These are phyloP conservation scores for Teratosphaeria zuluensis DNA, from an alignment of 2,329 filamentous ascomycete species.

Conservation along the genomic window DNA sequence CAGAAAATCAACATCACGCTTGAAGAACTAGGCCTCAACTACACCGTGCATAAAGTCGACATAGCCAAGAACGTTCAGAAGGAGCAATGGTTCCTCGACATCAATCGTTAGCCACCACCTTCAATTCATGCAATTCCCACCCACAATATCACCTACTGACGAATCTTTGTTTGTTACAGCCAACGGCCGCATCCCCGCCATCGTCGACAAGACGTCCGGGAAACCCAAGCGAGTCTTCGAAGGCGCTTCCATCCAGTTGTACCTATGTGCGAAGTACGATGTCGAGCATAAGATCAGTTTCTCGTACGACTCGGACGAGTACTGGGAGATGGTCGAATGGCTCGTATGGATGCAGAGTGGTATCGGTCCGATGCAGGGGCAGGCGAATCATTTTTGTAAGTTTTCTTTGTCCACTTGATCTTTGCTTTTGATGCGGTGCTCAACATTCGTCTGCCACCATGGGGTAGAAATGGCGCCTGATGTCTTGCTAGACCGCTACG, in stretches of 20 bases:
- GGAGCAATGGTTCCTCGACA: constrained; percentile 34
- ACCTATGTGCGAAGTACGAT: constrained; percentile 37
- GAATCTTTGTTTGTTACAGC: constrained; percentile 12
- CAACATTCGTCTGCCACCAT: no score
- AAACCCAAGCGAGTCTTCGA: constrained; percentile 30
- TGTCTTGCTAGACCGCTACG: constrained; percentile 32
- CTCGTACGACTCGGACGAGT: constrained; percentile 29
- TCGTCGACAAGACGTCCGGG: constrained; percentile 29
- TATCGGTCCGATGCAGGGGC: constrained; percentile 33
- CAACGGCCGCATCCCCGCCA: constrained; percentile 40
- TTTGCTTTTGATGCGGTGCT: no score
- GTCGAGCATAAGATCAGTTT: constrained; percentile 32
- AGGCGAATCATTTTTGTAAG: constrained; percentile 38
- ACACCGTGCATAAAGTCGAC: constrained; percentile 29
- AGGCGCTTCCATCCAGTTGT: constrained; percentile 37
- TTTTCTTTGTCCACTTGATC: background rate
- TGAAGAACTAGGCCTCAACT: constrained; percentile 25
- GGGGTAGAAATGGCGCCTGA: no score
- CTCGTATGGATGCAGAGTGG: constrained; percentile 37
- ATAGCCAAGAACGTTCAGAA: constrained; percentile 37
- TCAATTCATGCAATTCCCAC: background rate
- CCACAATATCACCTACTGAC: background rate
- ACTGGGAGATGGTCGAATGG: constrained; percentile 38
- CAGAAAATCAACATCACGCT: constrained; percentile 24
- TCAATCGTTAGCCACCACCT: constrained; percentile 29